These are phyloP conservation scores for Monilinia fructigena DNA, from an alignment of 2,329 filamentous ascomycete species.

Conservation along the genomic window DNA sequence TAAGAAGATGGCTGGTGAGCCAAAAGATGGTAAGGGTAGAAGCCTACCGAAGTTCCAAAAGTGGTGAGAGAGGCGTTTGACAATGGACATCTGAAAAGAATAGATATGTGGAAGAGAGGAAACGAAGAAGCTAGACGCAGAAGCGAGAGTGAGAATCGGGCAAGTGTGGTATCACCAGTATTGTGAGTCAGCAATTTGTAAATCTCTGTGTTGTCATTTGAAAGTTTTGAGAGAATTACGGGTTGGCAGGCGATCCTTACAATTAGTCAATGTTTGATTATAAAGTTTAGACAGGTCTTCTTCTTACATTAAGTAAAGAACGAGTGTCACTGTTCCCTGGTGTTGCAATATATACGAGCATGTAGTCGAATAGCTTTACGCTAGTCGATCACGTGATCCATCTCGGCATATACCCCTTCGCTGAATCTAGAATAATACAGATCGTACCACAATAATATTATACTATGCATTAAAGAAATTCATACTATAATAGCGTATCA, in stretches of 20 bases:
- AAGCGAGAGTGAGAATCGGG: constrained; percentile 22
- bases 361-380: too few relatives aligned
- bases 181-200: constrained; percentile 2
- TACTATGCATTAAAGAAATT: too few relatives aligned
- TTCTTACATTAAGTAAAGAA: not conserved
- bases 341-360: too few relatives aligned
- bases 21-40: constrained; percentile 46
- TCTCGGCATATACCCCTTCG: too few relatives aligned
- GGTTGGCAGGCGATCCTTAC: not conserved
- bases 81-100: constrained; percentile 54
- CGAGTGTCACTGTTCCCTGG: not conserved
- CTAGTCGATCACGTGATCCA: too few relatives aligned
- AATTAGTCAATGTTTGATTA: not conserved
- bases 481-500: too few relatives aligned
- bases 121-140: constrained; percentile 45
- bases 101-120: constrained; percentile 55
- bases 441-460: too few relatives aligned
- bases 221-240: not conserved
- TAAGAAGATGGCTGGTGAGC: constrained; percentile 52
- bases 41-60: constrained; percentile 47
- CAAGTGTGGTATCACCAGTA: constrained; percentile 3
- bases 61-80: constrained; percentile 51
- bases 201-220: not conserved
- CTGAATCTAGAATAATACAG: too few relatives aligned
- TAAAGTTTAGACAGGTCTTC: not conserved